Evolutionary conservation across 306 rosid genomes (phyloP).

Genomic region (Abrus precatorius): DNA sequence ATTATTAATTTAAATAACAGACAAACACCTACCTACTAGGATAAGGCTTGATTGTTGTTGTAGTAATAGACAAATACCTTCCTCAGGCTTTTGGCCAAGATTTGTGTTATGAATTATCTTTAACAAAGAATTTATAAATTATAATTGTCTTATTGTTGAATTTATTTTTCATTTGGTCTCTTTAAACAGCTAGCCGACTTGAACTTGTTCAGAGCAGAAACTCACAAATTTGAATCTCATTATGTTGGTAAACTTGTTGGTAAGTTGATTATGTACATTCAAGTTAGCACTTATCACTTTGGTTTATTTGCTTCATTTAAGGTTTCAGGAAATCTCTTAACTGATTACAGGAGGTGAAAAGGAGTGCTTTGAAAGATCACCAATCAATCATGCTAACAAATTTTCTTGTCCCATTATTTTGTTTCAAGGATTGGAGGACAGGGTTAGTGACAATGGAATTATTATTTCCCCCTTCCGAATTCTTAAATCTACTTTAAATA

Average conservation of each 20-base stretch:
- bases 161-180: slow-evolving; percentile 38
- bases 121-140: not conserved
- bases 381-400: slow-evolving; percentile 79
- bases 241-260: slow-evolving; percentile 82
- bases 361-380: slow-evolving; percentile 77
- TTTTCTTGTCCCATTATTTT: slow-evolving; percentile 92
- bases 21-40: not conserved
- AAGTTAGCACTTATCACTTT: slow-evolving; percentile 3
- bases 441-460: slow-evolving; percentile 59
- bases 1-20: not conserved
- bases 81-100: not conserved
- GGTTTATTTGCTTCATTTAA: slow-evolving; percentile 29
- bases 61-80: not conserved
- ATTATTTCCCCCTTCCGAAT: not conserved
- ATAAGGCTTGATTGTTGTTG: too few species aligned
- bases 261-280: slow-evolving; percentile 48
- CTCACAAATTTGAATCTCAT: slow-evolving; percentile 92
- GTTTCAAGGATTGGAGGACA: slow-evolving; percentile 96
- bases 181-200: slow-evolving; percentile 80
- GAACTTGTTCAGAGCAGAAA: slow-evolving; percentile 75
- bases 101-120: not conserved
- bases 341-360: slow-evolving; percentile 75
- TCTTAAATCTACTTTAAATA: not conserved
- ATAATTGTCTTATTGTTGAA: slow-evolving; percentile 11
- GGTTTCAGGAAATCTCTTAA: slow-evolving; percentile 44